phyloP scores from a whole-genome alignment of 2,329 filamentous ascomycete species.

The Pseudocercospora musae region DNA sequence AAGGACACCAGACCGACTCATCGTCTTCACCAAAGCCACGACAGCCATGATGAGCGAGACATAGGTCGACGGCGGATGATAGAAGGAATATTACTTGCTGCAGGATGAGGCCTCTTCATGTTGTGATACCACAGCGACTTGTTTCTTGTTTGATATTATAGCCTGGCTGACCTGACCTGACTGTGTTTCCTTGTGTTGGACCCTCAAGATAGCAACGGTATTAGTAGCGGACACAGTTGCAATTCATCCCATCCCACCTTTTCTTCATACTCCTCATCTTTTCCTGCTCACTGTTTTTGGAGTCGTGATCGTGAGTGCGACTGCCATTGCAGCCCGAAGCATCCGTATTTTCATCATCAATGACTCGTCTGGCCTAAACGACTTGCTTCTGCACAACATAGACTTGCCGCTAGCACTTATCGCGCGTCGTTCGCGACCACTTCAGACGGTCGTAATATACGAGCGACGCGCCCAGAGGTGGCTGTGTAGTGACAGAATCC shows the following conservation, averaged over 20 bases:
- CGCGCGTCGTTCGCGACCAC: too few relatives aligned
- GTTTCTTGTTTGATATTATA: constrained; percentile 20
- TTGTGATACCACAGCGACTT: constrained; percentile 35
- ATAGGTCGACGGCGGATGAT: neutral
- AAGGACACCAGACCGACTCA: neutral
- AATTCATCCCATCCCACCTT: neutral
- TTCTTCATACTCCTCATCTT: neutral
- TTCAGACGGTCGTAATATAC: too few relatives aligned
- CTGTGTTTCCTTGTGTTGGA: constrained; percentile 18
- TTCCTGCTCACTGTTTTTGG: neutral
- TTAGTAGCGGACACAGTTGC: constrained; percentile 15
- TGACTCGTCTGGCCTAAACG: too few relatives aligned
- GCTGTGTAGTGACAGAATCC: too few relatives aligned
- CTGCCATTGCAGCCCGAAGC: too few relatives aligned
- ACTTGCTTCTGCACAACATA: too few relatives aligned
- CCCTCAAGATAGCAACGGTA: constrained; percentile 14
- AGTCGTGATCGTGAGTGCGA: neutral
- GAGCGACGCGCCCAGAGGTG: too few relatives aligned
- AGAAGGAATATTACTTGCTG: constrained; percentile 3
- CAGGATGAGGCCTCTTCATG: constrained; percentile 10
- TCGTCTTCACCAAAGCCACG: constrained; percentile 2
- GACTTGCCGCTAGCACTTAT: too few relatives aligned
- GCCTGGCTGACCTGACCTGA: constrained; percentile 9
- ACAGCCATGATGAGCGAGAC: neutral
- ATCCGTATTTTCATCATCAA: too few relatives aligned